A percentile compares a stretch with the other conserved stretches of the same genome.
These are phyloP conservation scores for Gossypium bickii DNA, from an alignment of 345 rosid species.

Conservation along the genomic window DNA sequence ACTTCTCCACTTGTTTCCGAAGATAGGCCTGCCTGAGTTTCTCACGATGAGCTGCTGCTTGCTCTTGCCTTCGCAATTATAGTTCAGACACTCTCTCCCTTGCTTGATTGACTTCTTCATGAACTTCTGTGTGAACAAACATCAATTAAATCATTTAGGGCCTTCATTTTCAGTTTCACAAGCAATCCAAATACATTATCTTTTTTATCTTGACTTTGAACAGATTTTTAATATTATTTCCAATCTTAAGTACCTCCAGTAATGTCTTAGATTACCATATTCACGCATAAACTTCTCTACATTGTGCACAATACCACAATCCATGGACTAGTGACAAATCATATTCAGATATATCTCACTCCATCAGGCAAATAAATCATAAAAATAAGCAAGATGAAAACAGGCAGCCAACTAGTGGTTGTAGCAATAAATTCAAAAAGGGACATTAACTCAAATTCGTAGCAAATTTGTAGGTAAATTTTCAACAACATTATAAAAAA, in stretches of 20 bases:
- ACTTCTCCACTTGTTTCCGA: constrained; percentile 73
- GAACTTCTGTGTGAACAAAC: constrained; percentile 63
- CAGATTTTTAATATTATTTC: not conserved
- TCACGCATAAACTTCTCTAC: not conserved
- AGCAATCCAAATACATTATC: not conserved
- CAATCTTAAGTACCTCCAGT: not conserved
- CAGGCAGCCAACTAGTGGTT: not conserved
- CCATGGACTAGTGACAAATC: not conserved
- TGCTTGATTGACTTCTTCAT: constrained; percentile 80
- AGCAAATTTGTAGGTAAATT: not conserved
- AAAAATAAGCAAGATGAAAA: not conserved
- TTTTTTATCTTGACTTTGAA: not conserved
- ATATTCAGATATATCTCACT: not conserved
- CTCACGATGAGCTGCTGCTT: constrained; percentile 68
- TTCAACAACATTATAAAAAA: no score
- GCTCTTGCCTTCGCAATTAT: constrained; percentile 68
- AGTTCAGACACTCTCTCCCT: constrained; percentile 69
- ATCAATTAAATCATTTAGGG: not conserved
- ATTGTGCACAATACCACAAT: not conserved
- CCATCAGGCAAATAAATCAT: not conserved
- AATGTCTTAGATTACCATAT: not conserved
- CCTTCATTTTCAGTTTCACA: not conserved
- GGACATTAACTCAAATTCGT: not conserved
- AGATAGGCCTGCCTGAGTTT: constrained; percentile 83
- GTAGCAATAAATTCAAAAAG: not conserved